Conservation (phyloP, 2,329 filamentous ascomycete genomes). For the Acarospora socialis region DNA sequence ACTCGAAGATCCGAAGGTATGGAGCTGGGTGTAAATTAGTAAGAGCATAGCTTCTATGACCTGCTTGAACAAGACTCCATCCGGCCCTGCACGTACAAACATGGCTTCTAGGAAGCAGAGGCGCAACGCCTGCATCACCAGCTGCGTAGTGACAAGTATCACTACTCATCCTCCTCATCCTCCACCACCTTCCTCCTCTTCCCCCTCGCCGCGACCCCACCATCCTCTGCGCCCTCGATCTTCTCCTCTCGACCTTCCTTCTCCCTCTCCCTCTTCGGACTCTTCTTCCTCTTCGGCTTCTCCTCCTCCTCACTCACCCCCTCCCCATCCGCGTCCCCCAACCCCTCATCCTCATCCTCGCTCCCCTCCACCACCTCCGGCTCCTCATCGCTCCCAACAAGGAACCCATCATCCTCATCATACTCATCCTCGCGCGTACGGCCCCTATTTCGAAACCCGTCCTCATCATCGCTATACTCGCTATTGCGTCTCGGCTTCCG, state of each 20-base stretch:
- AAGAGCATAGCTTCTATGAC: no score
- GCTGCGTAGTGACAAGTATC: no score
- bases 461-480: constrained; percentile 35
- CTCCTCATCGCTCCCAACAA: constrained; percentile 39
- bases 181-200: constrained; percentile 25
- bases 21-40: no score
- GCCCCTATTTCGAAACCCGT: constrained; percentile 30
- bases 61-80: no score
- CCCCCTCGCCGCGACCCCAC: constrained; percentile 11
- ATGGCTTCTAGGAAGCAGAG: constrained; percentile 8
- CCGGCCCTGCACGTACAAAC: not conserved
- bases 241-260: constrained; percentile 16
- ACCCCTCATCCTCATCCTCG: constrained; percentile 27
- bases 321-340: constrained; percentile 31
- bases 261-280: constrained; percentile 17
- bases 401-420: constrained; percentile 68
- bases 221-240: no score
- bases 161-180: constrained; percentile 33
- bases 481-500: constrained; percentile 26
- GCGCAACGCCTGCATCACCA: constrained; percentile 5
- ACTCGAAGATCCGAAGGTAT: no score
- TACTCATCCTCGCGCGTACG: constrained; percentile 61
- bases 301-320: constrained; percentile 30
- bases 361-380: constrained; percentile 30
- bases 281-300: constrained; percentile 18